Percentiles rank a stretch among this genome's conserved stretches.
Evolutionary conservation across 192 early-diverging fungal genomes (phyloP).

Genomic region (Helicostylum pulchrum): DNA sequence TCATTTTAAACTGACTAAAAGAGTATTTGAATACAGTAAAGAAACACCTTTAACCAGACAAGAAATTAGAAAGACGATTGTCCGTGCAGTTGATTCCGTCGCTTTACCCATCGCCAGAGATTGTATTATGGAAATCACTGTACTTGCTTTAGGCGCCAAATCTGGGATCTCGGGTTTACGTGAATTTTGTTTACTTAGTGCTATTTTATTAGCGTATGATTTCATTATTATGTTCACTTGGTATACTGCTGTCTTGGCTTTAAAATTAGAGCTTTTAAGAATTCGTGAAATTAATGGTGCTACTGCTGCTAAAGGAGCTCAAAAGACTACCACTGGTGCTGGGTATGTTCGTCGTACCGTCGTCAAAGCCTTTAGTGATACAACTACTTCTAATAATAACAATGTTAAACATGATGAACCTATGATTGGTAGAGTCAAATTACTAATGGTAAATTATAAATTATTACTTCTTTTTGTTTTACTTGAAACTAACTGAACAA

Average conservation of each 20-base stretch:
- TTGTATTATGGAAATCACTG: slow-evolving; percentile 79
- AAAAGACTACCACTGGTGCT: slow-evolving; percentile 22
- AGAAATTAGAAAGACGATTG: slow-evolving; percentile 61
- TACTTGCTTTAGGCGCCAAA: slow-evolving; percentile 73
- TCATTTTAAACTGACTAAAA: slow-evolving; percentile 76
- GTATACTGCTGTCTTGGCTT: slow-evolving; percentile 79
- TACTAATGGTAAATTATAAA: slow-evolving; percentile 38
- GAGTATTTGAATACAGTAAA: slow-evolving; percentile 62
- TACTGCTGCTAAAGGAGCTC: not conserved
- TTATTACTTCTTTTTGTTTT: not conserved
- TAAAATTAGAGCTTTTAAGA: slow-evolving; percentile 75
- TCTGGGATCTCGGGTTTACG: slow-evolving; percentile 71
- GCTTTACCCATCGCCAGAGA: slow-evolving; percentile 65
- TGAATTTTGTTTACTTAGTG: slow-evolving; percentile 80
- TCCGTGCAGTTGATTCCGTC: slow-evolving; percentile 61
- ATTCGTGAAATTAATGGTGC: slow-evolving; percentile 41
- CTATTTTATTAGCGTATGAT: slow-evolving; percentile 81
- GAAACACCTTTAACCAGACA: slow-evolving; percentile 27
- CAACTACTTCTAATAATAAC: slow-evolving; percentile 31
- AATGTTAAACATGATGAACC: slow-evolving; percentile 43
- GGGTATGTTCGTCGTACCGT: slow-evolving; percentile 57
- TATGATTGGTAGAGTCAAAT: slow-evolving; percentile 56
- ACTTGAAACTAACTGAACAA: not conserved
- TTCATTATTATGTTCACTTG: slow-evolving; percentile 79
- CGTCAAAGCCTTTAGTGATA: slow-evolving; percentile 56